Percentiles rank a stretch among this genome's conserved stretches.
phyloP scores from a whole-genome alignment of 306 rosid species.

The Sophora flavescens region DNA sequence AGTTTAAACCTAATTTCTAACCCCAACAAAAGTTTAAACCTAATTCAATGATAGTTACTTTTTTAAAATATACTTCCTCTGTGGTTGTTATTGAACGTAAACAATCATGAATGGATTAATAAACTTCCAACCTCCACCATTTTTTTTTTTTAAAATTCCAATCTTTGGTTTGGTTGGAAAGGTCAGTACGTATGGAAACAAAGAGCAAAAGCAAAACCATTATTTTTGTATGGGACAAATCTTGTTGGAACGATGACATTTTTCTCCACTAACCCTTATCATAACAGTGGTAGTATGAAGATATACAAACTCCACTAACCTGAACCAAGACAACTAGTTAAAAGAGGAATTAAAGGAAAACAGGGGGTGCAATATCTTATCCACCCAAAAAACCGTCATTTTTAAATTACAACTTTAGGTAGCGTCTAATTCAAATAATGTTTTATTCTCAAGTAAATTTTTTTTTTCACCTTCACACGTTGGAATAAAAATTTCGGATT shows the following conservation, averaged over 20 bases:
- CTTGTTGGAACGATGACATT: slow-evolving; percentile 46
- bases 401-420: no score
- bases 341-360: slow-evolving; percentile 8
- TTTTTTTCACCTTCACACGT: no score
- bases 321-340: slow-evolving; percentile 22
- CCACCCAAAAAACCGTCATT: no score
- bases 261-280: slow-evolving; percentile 29
- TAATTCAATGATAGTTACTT: not conserved
- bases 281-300: not conserved
- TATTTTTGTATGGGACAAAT: slow-evolving; percentile 26
- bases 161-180: not conserved
- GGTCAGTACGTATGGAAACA: not conserved
- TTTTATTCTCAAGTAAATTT: no score
- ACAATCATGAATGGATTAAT: not conserved
- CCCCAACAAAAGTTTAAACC: not conserved
- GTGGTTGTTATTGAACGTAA: not conserved
- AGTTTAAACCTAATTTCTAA: not conserved
- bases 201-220: not conserved
- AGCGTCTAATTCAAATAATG: no score
- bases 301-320: slow-evolving; percentile 18
- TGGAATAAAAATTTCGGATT: no score
- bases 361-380: not conserved
- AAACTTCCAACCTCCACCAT: not conserved
- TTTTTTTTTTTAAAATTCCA: no score
- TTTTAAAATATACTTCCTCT: not conserved